phyloP scores from a whole-genome alignment of 2,329 filamentous ascomycete genomes.

The Graphilbum fragrans region DNA sequence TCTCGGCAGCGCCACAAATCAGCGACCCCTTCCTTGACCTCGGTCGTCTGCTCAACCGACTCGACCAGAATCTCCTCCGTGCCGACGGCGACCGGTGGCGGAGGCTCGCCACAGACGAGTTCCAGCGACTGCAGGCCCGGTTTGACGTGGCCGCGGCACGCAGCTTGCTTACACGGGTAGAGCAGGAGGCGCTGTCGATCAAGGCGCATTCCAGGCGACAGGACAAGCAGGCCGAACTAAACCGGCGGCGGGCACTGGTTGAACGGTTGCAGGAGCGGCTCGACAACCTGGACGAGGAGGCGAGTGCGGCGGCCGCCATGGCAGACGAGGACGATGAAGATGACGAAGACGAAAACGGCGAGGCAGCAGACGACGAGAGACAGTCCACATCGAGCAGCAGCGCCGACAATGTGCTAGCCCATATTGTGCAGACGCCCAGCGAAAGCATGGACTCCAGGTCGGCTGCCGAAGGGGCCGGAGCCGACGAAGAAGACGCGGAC shows the following conservation, averaged over 20 bases:
- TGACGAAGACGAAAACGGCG: slow-evolving; percentile 21
- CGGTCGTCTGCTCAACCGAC: slow-evolving; percentile 49
- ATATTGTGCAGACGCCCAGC: slow-evolving; percentile 42
- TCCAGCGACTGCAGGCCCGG: slow-evolving; percentile 47
- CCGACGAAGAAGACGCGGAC: slow-evolving; percentile 30
- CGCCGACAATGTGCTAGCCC: slow-evolving; percentile 40
- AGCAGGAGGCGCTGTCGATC: slow-evolving; percentile 52
- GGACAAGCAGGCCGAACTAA: slow-evolving; percentile 50
- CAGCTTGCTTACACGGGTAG: slow-evolving; percentile 54
- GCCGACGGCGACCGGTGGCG: slow-evolving; percentile 46
- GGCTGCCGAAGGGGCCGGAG: slow-evolving; percentile 11
- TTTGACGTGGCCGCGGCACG: slow-evolving; percentile 65
- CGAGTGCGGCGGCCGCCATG: slow-evolving; percentile 15
- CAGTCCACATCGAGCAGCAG: slow-evolving; percentile 28
- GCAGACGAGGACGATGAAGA: slow-evolving; percentile 24
- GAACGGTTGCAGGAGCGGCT: slow-evolving; percentile 55
- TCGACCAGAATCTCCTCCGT: slow-evolving; percentile 54
- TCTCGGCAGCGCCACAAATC: background rate
- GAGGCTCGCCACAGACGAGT: slow-evolving; percentile 47
- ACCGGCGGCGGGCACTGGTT: slow-evolving; percentile 51
- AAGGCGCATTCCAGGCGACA: slow-evolving; percentile 43
- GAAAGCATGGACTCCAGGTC: slow-evolving; percentile 14
- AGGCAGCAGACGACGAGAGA: slow-evolving; percentile 22
- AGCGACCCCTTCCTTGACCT: slow-evolving; percentile 38
- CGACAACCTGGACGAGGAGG: slow-evolving; percentile 54